phyloP scores from a whole-genome alignment of 805 yeast genomes.

The Ogataea neopini region DNA sequence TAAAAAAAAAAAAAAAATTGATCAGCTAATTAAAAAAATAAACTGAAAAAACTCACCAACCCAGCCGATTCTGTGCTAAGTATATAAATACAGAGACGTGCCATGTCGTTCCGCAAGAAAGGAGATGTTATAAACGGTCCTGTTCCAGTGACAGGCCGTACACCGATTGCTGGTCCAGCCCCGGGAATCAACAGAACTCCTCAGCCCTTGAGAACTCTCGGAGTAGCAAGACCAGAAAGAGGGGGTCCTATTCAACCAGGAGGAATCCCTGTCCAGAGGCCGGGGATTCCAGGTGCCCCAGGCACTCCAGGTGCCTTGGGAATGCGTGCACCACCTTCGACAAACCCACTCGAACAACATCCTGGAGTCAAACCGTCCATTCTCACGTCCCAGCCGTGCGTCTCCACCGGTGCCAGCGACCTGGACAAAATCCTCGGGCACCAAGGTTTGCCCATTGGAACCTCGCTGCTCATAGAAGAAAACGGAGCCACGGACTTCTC shows the following conservation, averaged over 20 bases:
- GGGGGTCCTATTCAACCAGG: slow-evolving; percentile 1
- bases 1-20: not conserved
- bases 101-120: slow-evolving; percentile 59
- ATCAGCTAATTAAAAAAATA: not conserved
- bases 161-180: too few relatives aligned
- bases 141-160: not conserved
- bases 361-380: slow-evolving; percentile 78
- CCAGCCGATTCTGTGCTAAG: too few relatives aligned
- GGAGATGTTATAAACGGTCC: slow-evolving; percentile 44
- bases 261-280: not conserved
- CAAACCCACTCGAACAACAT: slow-evolving; percentile 28
- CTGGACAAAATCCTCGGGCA: slow-evolving; percentile 75
- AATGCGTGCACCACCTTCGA: not conserved
- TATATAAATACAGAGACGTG: too few relatives aligned
- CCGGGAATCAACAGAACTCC: not conserved
- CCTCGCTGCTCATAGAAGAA: slow-evolving; percentile 72
- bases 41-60: too few relatives aligned
- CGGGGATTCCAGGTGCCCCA: too few relatives aligned
- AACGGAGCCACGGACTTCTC: slow-evolving; percentile 87
- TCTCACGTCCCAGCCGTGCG: slow-evolving; percentile 68
- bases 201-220: slow-evolving; percentile 8
- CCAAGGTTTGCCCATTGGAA: slow-evolving; percentile 83
- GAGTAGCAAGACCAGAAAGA: slow-evolving; percentile 18
- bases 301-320: too few relatives aligned
- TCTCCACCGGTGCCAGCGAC: slow-evolving; percentile 79